Conservation (phyloP, 2,329 filamentous ascomycete species). For the Aspergillus sp. region DNA sequence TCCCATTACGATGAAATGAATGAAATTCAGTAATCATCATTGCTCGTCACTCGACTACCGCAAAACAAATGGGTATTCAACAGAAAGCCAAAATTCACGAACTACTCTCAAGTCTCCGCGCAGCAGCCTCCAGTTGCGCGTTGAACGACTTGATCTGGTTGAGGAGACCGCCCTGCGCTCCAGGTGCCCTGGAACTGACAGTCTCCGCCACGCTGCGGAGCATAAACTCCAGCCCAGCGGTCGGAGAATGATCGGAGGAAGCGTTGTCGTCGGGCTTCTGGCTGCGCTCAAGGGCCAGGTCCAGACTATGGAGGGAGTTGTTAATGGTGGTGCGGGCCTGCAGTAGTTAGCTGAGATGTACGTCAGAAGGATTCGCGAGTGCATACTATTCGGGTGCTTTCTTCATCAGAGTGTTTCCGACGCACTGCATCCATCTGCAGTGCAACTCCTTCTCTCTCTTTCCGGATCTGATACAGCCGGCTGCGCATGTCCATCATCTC, state of each 20-base stretch:
- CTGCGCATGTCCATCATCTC: slow-evolving; percentile 46
- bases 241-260: slow-evolving; percentile 16
- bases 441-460: slow-evolving; percentile 48
- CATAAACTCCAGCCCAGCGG: slow-evolving; percentile 41
- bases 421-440: slow-evolving; percentile 50
- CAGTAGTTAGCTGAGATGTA: neutral
- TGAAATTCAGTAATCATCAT: neutral
- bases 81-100: slow-evolving; percentile 5
- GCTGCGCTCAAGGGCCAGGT: slow-evolving; percentile 40
- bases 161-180: slow-evolving; percentile 40
- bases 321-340: slow-evolving; percentile 41
- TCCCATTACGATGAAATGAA: neutral
- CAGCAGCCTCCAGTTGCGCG: slow-evolving; percentile 39
- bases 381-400: slow-evolving; percentile 34
- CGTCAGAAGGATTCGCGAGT: neutral
- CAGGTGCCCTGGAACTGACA: slow-evolving; percentile 38
- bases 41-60: neutral
- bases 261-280: slow-evolving; percentile 23
- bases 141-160: slow-evolving; percentile 43
- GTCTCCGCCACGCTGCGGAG: slow-evolving; percentile 40
- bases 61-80: slow-evolving; percentile 2
- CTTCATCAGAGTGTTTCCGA: slow-evolving; percentile 38
- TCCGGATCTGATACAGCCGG: slow-evolving; percentile 48
- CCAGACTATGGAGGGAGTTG: slow-evolving; percentile 41
- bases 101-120: slow-evolving; percentile 22